phyloP scores from a whole-genome alignment of 139 green algal species.

The Nannochloris sp. region DNA sequence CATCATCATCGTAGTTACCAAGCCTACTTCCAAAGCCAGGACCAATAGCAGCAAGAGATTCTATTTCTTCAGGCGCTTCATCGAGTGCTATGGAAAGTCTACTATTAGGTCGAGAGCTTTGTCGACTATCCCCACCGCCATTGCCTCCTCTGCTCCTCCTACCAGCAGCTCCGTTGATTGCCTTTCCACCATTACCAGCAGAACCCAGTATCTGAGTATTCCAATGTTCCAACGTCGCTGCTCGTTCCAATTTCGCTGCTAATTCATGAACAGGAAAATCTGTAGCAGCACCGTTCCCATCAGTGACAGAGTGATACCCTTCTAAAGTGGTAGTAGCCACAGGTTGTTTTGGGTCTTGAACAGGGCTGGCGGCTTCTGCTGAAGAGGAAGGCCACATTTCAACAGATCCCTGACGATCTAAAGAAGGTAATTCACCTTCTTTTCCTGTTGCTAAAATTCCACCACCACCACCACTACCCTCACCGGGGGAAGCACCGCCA shows the following conservation, averaged over 20 bases:
- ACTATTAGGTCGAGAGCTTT: not conserved
- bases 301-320: too few relatives aligned
- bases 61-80: not conserved
- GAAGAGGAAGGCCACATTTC: not conserved
- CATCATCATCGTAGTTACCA: not conserved
- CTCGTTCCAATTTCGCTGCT: not conserved
- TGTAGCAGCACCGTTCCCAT: too few relatives aligned
- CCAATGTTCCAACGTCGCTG: constrained; percentile 15
- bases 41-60: not conserved
- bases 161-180: not conserved
- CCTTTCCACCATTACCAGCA: not conserved
- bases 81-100: not conserved
- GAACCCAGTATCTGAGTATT: not conserved
- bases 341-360: not conserved
- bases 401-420: not conserved
- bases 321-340: too few relatives aligned
- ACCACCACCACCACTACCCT: too few relatives aligned
- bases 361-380: not conserved
- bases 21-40: not conserved
- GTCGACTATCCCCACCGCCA: not conserved
- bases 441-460: too few relatives aligned
- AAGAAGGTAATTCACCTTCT: too few relatives aligned
- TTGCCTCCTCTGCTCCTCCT: too few relatives aligned
- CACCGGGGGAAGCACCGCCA: not conserved
- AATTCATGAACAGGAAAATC: not conserved